Percentiles rank a stretch among this genome's conserved stretches.
phyloP scores from a whole-genome alignment of 176 grass and related monocot species.

The Oryza glumipatula region DNA sequence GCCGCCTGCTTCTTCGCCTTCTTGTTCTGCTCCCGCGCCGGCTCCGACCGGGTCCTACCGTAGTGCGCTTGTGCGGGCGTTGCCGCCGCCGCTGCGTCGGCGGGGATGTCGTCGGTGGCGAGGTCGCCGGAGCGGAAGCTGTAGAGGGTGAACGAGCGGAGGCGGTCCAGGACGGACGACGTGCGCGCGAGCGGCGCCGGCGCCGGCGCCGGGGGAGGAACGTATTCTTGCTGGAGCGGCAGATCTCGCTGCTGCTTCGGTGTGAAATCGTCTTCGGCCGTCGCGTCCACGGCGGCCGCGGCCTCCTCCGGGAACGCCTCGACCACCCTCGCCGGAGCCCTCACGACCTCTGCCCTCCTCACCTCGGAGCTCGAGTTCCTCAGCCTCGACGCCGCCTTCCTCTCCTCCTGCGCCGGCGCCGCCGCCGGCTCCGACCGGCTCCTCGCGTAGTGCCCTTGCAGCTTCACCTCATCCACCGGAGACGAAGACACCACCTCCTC shows the following conservation, averaged over 20 bases:
- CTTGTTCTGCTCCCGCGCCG: slow-evolving; percentile 32
- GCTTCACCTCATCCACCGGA: background rate
- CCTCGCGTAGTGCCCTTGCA: slow-evolving; percentile 30
- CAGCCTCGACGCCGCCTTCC: slow-evolving; percentile 10
- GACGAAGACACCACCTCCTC: background rate
- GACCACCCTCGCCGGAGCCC: background rate
- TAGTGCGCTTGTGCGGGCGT: slow-evolving; percentile 23
- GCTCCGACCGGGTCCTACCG: slow-evolving; percentile 64
- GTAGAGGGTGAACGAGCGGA: slow-evolving; percentile 70
- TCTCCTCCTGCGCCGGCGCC: slow-evolving; percentile 19
- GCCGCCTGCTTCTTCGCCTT: slow-evolving; percentile 28
- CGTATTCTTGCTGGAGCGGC: slow-evolving; percentile 33
- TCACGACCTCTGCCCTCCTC: slow-evolving; percentile 8
- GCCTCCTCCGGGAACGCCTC: slow-evolving; percentile 21
- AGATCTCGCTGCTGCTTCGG: background rate
- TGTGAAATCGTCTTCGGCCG: slow-evolving; percentile 28
- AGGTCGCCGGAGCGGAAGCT: slow-evolving; percentile 65
- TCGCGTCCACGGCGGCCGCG: slow-evolving; percentile 33
- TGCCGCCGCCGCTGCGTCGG: background rate
- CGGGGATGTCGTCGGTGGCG: background rate
- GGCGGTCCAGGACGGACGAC: slow-evolving; percentile 63
- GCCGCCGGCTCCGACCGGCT: slow-evolving; percentile 50
- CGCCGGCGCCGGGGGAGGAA: slow-evolving; percentile 6
- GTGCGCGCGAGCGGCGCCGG: slow-evolving; percentile 48
- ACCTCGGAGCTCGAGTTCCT: slow-evolving; percentile 34